Evolutionary conservation across 257 asterid species (phyloP).

Genomic region (Lycium barbarum): DNA sequence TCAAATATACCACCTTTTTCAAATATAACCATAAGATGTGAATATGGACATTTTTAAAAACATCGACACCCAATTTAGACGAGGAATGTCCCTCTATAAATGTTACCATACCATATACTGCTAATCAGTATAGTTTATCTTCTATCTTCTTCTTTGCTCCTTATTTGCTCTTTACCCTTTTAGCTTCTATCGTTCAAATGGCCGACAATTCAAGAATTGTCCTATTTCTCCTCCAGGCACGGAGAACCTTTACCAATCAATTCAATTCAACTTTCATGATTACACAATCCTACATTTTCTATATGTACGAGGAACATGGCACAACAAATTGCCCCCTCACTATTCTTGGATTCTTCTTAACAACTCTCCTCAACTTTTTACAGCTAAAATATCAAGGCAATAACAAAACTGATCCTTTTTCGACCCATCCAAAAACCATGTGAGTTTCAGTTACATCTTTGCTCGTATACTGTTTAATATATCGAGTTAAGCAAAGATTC

Average conservation of each 20-base stretch:
- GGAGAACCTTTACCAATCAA: neutral
- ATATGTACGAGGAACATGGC: neutral
- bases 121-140: too few species aligned
- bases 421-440: slow-evolving; percentile 29
- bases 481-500: neutral
- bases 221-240: neutral
- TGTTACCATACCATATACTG: neutral
- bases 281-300: neutral
- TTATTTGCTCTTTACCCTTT: neutral
- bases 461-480: neutral
- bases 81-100: neutral
- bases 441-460: slow-evolving; percentile 10
- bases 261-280: neutral
- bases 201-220: neutral
- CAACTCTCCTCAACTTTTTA: neutral
- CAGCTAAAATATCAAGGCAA: slow-evolving; percentile 30
- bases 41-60: neutral
- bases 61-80: neutral
- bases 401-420: slow-evolving; percentile 23
- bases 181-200: neutral
- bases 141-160: neutral
- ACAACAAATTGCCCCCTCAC: slow-evolving; percentile 2
- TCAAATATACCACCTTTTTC: neutral
- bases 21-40: neutral
- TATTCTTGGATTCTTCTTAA: neutral